phyloP scores from a whole-genome alignment of 1,284 basidiomycete genomes.

The Singerocomus rubriflavus region DNA sequence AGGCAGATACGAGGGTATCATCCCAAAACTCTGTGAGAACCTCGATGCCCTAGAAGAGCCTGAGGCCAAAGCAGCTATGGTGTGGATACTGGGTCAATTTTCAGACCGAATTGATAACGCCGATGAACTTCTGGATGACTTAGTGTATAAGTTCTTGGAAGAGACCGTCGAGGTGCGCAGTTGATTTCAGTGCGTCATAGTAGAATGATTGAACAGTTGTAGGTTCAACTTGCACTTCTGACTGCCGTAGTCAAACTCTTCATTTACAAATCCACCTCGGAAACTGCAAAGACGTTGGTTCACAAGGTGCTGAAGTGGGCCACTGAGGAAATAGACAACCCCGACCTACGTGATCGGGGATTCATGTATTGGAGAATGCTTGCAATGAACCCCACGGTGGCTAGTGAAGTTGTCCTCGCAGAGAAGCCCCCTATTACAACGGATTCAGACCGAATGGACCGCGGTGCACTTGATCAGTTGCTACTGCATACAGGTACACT shows the following conservation, averaged over 20 bases:
- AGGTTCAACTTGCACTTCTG: conserved; percentile 95
- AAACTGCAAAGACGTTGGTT: conserved; percentile 86
- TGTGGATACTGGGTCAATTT: conserved; percentile 99
- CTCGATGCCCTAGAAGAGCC: conserved; percentile 93
- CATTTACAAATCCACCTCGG: conserved; percentile 84
- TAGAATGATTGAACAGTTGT: conserved; percentile 1
- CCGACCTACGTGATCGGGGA: conserved; percentile 93
- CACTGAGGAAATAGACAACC: conserved; percentile 97
- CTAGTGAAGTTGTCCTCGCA: conserved; percentile 88
- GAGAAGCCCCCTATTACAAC: conserved; percentile 98
- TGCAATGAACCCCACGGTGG: conserved; percentile 88
- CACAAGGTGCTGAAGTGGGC: conserved; percentile 97
- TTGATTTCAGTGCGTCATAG: neutral
- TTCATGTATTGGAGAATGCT: conserved; percentile 99
- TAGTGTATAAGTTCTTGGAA: conserved; percentile 89
- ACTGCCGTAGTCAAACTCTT: conserved; percentile 98
- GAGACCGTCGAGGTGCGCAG: conserved; percentile 81
- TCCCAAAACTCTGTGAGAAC: conserved; percentile 89
- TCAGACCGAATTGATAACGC: conserved; percentile 95
- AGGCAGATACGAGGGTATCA: conserved; percentile 93
- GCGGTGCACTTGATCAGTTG: conserved; percentile 89
- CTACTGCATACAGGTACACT: conserved; percentile 80
- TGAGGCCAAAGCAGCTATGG: conserved; percentile 94
- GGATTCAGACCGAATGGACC: conserved; percentile 96
- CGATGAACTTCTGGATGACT: conserved; percentile 92